phyloP scores from a whole-genome alignment of 306 rosid species.

The Prunus armeniaca region DNA sequence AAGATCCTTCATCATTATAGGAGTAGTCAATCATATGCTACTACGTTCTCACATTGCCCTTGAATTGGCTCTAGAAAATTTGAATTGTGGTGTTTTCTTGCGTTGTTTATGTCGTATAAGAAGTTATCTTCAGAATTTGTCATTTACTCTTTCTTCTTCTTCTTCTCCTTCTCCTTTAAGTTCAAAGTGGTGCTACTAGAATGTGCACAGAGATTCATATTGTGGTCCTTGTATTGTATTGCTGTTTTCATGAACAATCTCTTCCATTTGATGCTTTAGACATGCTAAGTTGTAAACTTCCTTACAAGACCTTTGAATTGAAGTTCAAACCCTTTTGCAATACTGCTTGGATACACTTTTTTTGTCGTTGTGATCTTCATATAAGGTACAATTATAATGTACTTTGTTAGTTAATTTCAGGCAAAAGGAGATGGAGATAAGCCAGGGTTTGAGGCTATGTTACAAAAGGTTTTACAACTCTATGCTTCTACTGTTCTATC shows the following conservation, averaged over 20 bases:
- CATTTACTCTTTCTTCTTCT: neutral
- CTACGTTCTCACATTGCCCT: neutral
- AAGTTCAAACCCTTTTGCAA: conserved; percentile 9
- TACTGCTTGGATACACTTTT: neutral
- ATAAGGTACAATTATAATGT: conserved; percentile 13
- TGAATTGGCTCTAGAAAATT: neutral
- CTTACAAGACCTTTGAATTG: neutral
- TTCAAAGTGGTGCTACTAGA: neutral
- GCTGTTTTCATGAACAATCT: neutral
- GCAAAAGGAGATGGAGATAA: conserved; percentile 94
- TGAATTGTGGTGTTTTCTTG: neutral
- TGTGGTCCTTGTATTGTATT: neutral
- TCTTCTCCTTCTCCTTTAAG: neutral
- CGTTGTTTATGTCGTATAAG: neutral
- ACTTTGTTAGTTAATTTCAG: conserved; percentile 43
- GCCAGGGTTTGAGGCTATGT: conserved; percentile 96
- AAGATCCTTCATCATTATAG: neutral
- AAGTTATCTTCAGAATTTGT: neutral
- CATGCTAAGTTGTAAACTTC: conserved; percentile 5
- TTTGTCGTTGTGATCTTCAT: neutral
- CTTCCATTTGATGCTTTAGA: neutral
- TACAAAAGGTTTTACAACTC: conserved; percentile 90
- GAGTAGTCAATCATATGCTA: neutral
- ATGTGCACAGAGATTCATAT: neutral
- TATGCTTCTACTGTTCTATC: conserved; percentile 87